Base-by-base conservation (phyloP, 2,329 filamentous ascomycete genomes). In the Blastomyces gilchristii region DNA sequence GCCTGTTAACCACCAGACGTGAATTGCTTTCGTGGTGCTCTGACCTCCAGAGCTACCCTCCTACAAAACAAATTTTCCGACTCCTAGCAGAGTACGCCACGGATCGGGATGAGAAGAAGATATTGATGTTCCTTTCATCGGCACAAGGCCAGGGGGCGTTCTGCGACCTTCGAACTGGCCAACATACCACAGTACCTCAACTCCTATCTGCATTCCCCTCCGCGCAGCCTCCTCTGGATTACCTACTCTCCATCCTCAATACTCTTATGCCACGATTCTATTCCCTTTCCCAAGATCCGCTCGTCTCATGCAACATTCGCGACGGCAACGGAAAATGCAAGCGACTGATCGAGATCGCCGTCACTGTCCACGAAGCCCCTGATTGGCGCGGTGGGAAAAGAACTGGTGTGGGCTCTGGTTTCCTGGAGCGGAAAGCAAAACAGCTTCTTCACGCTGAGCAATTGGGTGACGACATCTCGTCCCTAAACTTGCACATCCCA, bases 241-340 rank as follows among this genome's bases (percentile, higher is more conserved):
- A 86, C 64, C 81, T 99, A 12, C 82, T 97, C 45, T 89, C 89
- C 2, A 84, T 88, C 53, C 84, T 97, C 61, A 89, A 89, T 70
- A 89, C 90, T 58, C 83, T 97, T 60, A 97, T 97, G 93, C 94
- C 94, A 2, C 89, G 94, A 65, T 99, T 99, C 80, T 99, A 99
- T 79, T 97, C 93, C 3, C 85, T 99, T 16, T 97, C 92, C 62
- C 97, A 96, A 74, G 94, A 99, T 71, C 94, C 94, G 0, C 90
- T 94, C 67, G 86, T 95, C 68, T 88, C 85, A 2, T 89, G 84
- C 65, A 83, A 84, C 66, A 83, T 86, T 28, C 83, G 85, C 66
- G 88, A 88, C 66, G 83, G 85, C 49, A 88, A 88, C 66, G 83
- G 85, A 47, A 84, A 88, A 67, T 83, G 84, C 68, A 88, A 89